phyloP scores from a whole-genome alignment of 441 rosid genomes.

The Cnidoscolus chayamansa region DNA sequence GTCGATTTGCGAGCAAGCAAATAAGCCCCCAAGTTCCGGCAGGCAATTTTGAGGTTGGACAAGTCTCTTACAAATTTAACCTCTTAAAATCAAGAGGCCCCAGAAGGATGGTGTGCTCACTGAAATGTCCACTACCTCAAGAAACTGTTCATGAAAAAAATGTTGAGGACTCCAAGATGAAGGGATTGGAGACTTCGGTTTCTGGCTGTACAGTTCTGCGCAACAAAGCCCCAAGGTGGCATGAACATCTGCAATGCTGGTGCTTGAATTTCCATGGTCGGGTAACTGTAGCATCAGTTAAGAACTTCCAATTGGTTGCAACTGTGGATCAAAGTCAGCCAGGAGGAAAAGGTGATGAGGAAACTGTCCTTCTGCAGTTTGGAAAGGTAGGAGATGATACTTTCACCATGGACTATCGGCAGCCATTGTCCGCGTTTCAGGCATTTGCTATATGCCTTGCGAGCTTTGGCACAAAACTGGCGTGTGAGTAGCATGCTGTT shows the following conservation, averaged over 20 bases:
- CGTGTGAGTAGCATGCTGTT: constrained; percentile 59
- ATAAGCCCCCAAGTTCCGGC: constrained; percentile 91
- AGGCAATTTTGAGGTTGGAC: constrained; percentile 83
- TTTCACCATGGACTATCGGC: constrained; percentile 88
- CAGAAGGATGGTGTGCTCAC: constrained; percentile 79
- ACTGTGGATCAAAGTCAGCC: constrained; percentile 72
- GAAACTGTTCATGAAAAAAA: constrained; percentile 27
- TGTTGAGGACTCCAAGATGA: constrained; percentile 31
- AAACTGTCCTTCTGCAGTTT: constrained; percentile 74
- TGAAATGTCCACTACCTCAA: constrained; percentile 46
- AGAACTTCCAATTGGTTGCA: constrained; percentile 85
- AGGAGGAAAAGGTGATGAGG: constrained; percentile 82
- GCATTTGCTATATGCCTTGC: constrained; percentile 93
- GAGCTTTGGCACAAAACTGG: constrained; percentile 91
- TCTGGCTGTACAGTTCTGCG: constrained; percentile 47
- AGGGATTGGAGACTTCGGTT: constrained; percentile 31
- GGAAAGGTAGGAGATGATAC: constrained; percentile 84
- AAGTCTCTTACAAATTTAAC: constrained; percentile 84
- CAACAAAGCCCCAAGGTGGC: constrained; percentile 96
- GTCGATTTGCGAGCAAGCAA: constrained; percentile 83
- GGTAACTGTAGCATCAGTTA: constrained; percentile 89
- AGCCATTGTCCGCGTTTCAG: constrained; percentile 85
- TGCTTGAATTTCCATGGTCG: constrained; percentile 92
- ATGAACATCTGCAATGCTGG: constrained; percentile 90
- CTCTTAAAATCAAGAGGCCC: constrained; percentile 93